Conservation (phyloP, 2,329 filamentous ascomycete genomes). For the Penicillium janthinellum region DNA sequence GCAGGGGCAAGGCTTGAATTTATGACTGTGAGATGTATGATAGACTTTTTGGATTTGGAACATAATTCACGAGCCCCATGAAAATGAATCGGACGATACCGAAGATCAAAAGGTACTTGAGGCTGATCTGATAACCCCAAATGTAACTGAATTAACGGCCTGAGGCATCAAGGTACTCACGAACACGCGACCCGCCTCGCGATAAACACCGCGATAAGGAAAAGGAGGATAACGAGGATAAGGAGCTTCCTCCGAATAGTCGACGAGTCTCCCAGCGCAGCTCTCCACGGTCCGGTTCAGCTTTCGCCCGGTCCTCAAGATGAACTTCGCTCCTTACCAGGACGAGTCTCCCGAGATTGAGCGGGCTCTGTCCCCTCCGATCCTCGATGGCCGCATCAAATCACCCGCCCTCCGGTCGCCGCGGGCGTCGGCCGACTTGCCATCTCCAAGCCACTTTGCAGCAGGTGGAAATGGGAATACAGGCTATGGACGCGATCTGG, state of each 20-base stretch:
- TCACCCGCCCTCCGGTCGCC: slow-evolving; percentile 58
- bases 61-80: slow-evolving; percentile 16
- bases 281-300: slow-evolving; percentile 1
- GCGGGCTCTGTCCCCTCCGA: slow-evolving; percentile 75
- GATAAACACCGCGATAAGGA: slow-evolving; percentile 20
- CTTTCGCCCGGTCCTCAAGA: slow-evolving; percentile 37
- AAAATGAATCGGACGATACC: slow-evolving; percentile 30
- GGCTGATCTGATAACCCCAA: not conserved
- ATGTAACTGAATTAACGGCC: slow-evolving; percentile 2
- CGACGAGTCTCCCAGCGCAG: slow-evolving; percentile 2
- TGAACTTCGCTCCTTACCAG: slow-evolving; percentile 98
- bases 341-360: slow-evolving; percentile 83
- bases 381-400: slow-evolving; percentile 51
- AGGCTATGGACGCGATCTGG: slow-evolving; percentile 44
- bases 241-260: slow-evolving; percentile 15
- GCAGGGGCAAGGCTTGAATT: slow-evolving; percentile 34
- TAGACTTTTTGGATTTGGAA: slow-evolving; percentile 13
- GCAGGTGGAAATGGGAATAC: slow-evolving; percentile 43
- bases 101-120: not conserved
- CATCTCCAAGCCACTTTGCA: slow-evolving; percentile 44
- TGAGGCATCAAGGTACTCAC: slow-evolving; percentile 11
- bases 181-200: slow-evolving; percentile 12
- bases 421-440: slow-evolving; percentile 50
- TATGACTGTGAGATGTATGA: slow-evolving; percentile 19
- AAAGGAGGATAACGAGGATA: slow-evolving; percentile 21